These are phyloP conservation scores for Rubia balearica DNA, from an alignment of 305 asterid species.

Conservation along the genomic window DNA sequence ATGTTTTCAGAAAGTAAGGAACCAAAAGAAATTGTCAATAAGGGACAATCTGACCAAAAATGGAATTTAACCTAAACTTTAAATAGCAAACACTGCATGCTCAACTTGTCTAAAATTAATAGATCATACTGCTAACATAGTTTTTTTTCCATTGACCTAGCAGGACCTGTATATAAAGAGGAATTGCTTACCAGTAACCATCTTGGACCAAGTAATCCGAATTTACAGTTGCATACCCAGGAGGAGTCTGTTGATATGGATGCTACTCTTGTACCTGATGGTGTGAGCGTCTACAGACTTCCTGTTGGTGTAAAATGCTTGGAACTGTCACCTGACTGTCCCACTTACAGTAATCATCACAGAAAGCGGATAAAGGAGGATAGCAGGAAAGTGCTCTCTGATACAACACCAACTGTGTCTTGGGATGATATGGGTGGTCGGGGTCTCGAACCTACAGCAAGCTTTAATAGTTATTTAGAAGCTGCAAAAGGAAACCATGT, in stretches of 20 bases:
- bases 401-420: slow-evolving; percentile 29
- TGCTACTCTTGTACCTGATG: slow-evolving; percentile 37
- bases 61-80: not conserved
- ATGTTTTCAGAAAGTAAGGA: not conserved
- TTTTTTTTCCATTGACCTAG: slow-evolving; percentile 35
- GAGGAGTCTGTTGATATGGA: slow-evolving; percentile 39
- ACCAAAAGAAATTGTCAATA: not conserved
- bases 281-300: slow-evolving; percentile 55
- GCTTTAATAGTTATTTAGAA: slow-evolving; percentile 27
- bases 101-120: slow-evolving; percentile 17
- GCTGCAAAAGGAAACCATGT: slow-evolving; percentile 30
- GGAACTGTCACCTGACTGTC: slow-evolving; percentile 41
- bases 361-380: slow-evolving; percentile 33
- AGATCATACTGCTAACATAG: slow-evolving; percentile 9
- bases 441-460: slow-evolving; percentile 26
- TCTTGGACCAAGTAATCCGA: slow-evolving; percentile 38
- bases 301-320: slow-evolving; percentile 78
- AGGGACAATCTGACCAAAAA: not conserved
- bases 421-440: slow-evolving; percentile 41
- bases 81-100: not conserved
- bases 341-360: slow-evolving; percentile 30
- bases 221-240: slow-evolving; percentile 29
- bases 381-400: slow-evolving; percentile 32
- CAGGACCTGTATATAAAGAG: slow-evolving; percentile 41
- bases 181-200: slow-evolving; percentile 54